Evolutionary conservation across 2,329 filamentous ascomycete genomes (phyloP).

Genomic region (Sporothrix variecibatus): DNA sequence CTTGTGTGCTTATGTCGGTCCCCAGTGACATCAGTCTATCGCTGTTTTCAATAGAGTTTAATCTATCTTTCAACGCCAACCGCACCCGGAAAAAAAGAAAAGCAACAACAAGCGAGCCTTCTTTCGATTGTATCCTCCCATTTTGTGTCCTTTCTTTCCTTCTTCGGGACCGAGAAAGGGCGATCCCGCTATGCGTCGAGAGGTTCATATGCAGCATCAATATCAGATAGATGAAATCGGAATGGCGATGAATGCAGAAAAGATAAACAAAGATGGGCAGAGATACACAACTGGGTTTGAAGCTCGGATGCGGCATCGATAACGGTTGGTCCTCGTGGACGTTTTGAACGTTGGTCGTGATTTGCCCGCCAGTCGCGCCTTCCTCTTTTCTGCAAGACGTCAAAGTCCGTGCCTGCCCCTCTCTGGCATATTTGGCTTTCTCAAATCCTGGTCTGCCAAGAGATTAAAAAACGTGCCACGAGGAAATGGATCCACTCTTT

Average conservation of each 20-base stretch:
- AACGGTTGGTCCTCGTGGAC: background rate
- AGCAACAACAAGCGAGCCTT: conserved; percentile 1
- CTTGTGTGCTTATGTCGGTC: background rate
- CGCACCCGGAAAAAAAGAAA: conserved; percentile 3
- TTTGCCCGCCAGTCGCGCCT: background rate
- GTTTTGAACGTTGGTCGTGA: background rate
- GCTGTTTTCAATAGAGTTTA: background rate
- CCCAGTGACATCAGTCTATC: conserved; percentile 12
- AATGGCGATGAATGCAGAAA: background rate
- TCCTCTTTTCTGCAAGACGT: conserved; percentile 4
- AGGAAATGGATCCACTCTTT: background rate
- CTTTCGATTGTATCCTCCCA: background rate
- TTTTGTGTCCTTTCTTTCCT: background rate
- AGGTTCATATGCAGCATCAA: background rate
- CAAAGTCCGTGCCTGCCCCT: background rate
- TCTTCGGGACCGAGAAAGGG: conserved; percentile 14
- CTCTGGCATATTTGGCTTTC: background rate
- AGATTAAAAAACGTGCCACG: conserved; percentile 20
- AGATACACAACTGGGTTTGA: background rate
- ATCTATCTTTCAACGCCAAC: background rate
- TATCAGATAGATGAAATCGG: background rate
- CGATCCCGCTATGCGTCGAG: background rate
- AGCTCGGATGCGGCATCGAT: conserved; percentile 2
- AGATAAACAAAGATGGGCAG: background rate
- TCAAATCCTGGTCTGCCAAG: conserved; percentile 16